These are phyloP conservation scores for Penicillium sp. DNA, from an alignment of 2,329 filamentous ascomycete species.

Conservation along the genomic window DNA sequence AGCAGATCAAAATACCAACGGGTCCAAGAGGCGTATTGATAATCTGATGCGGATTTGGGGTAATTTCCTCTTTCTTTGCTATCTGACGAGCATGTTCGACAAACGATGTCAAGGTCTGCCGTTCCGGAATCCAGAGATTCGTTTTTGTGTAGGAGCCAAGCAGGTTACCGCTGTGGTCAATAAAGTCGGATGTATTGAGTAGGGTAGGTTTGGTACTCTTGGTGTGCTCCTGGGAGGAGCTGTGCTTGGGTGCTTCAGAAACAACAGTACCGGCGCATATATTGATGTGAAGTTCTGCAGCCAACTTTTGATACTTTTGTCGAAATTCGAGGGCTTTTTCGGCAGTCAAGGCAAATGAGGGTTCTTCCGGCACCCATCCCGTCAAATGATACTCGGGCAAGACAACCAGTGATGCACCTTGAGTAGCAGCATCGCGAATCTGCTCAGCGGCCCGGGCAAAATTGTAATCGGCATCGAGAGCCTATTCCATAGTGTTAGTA, in stretches of 20 bases:
- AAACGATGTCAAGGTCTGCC: conserved; percentile 2
- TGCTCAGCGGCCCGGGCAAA: background rate
- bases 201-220: background rate
- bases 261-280: background rate
- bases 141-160: conserved; percentile 11
- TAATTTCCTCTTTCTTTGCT: too few species aligned
- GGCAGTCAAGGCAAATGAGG: background rate
- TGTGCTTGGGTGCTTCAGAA: background rate
- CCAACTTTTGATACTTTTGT: background rate
- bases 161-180: background rate
- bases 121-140: conserved; percentile 10
- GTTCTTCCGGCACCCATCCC: background rate
- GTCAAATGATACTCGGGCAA: background rate
- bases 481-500: too few species aligned
- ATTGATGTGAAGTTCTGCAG: background rate
- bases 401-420: background rate
- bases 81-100: conserved; percentile 2
- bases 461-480: too few species aligned
- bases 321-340: background rate
- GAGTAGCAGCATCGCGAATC: background rate
- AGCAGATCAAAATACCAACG: conserved; percentile 60
- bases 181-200: background rate
- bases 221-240: background rate
- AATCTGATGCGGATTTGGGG: background rate
- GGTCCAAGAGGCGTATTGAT: conserved; percentile 55